Conservation (phyloP, 345 rosid genomes). For the Raphanus raphanistrum region DNA sequence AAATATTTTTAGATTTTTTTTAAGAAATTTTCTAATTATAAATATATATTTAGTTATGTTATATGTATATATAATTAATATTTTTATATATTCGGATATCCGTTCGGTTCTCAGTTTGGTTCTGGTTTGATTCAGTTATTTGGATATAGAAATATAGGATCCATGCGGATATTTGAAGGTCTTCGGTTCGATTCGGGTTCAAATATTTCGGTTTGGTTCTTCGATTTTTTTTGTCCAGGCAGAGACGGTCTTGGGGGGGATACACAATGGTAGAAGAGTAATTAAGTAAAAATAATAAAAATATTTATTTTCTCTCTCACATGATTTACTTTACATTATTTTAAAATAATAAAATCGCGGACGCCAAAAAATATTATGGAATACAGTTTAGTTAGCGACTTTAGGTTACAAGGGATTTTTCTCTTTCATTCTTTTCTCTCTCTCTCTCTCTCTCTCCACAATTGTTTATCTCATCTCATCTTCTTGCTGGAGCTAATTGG, state of each 20-base stretch:
- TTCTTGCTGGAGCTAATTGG: slow-evolving; percentile 26
- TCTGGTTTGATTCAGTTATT: too few relatives aligned
- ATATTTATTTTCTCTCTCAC: neutral
- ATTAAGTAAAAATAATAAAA: neutral
- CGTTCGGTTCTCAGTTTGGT: too few relatives aligned
- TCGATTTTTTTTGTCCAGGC: too few relatives aligned
- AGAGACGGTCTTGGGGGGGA: slow-evolving; percentile 1
- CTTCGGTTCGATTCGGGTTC: too few relatives aligned
- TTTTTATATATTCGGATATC: too few relatives aligned
- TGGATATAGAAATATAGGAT: too few relatives aligned
- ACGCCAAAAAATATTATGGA: slow-evolving; percentile 38
- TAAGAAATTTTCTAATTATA: too few relatives aligned
- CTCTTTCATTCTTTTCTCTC: slow-evolving; percentile 10
- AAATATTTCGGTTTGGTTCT: too few relatives aligned
- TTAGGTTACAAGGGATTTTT: slow-evolving; percentile 36
- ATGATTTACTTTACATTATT: neutral
- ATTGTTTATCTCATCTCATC: neutral
- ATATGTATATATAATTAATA: too few relatives aligned
- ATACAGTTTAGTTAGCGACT: slow-evolving; percentile 23
- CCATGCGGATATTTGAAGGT: too few relatives aligned
- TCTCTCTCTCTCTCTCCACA: neutral
- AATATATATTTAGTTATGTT: too few relatives aligned
- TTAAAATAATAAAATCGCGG: slow-evolving; percentile 27
- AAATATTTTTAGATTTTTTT: too few relatives aligned
- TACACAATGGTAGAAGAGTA: neutral